Percentiles rank a stretch among this genome's conserved stretches.
These are phyloP conservation scores for Acrocalymma vagum DNA, from an alignment of 2,329 filamentous ascomycete species.

Conservation along the genomic window DNA sequence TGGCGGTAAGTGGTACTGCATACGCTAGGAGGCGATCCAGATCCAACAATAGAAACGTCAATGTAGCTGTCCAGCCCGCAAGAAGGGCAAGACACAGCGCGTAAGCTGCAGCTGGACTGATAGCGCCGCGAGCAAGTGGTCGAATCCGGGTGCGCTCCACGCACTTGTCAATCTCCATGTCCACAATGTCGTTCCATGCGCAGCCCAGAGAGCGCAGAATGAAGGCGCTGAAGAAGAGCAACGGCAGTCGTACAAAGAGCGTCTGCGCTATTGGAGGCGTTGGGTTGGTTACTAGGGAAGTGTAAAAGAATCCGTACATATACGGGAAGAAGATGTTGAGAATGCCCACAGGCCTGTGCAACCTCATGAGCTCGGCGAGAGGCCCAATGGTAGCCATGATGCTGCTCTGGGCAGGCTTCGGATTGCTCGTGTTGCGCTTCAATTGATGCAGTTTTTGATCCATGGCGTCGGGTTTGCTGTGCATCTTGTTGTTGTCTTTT, in stretches of 20 bases:
- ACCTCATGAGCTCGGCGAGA: constrained; percentile 60
- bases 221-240: constrained; percentile 60
- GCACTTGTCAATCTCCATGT: constrained; percentile 62
- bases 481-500: too few relatives aligned
- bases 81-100: constrained; percentile 49
- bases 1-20: too few relatives aligned
- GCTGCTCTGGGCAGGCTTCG: too few relatives aligned
- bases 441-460: too few relatives aligned
- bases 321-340: constrained; percentile 56
- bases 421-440: too few relatives aligned
- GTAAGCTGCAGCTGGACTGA: constrained; percentile 55
- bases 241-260: constrained; percentile 10
- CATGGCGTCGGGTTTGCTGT: too few relatives aligned
- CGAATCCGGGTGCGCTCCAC: constrained; percentile 29
- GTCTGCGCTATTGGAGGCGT: too few relatives aligned
- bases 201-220: constrained; percentile 41
- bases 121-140: constrained; percentile 55
- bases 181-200: constrained; percentile 65
- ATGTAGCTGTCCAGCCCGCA: too few relatives aligned
- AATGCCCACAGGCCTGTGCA: constrained; percentile 52
- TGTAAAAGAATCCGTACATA: constrained; percentile 50
- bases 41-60: too few relatives aligned
- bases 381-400: too few relatives aligned
- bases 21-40: too few relatives aligned
- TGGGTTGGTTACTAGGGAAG: constrained; percentile 33